Conservation (phyloP, 495 filamentous ascomycete genomes). For the Viridothelium virens region DNA sequence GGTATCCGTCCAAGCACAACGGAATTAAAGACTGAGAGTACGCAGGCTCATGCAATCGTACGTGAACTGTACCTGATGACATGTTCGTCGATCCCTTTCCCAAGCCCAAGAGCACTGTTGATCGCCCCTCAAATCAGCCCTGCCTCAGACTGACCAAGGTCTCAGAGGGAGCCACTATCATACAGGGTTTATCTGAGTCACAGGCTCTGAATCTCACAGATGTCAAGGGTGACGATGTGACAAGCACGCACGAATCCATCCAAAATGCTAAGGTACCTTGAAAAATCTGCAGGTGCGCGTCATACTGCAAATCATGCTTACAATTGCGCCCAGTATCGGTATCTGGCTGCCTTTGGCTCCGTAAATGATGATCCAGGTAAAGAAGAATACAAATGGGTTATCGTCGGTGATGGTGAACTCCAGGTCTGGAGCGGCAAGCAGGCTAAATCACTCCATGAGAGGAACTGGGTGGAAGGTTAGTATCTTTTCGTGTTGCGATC, state of each 20-base stretch:
- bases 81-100: too few species aligned
- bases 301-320: background rate
- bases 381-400: background rate
- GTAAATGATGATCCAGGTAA: background rate
- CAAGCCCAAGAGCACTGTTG: too few species aligned
- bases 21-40: background rate
- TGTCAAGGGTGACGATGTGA: background rate
- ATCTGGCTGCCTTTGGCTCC: background rate
- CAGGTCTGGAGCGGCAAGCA: background rate
- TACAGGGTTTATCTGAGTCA: background rate
- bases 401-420: background rate
- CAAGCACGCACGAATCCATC: background rate
- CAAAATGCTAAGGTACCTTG: background rate
- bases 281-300: too few species aligned
- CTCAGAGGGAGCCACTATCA: background rate
- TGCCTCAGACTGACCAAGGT: background rate
- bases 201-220: background rate
- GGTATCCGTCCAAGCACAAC: background rate
- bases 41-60: background rate
- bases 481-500: too few species aligned
- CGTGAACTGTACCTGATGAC: background rate
- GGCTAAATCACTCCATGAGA: background rate
- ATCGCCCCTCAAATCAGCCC: too few species aligned
- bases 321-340: background rate
- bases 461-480: too few species aligned